These are phyloP conservation scores for Lactuca saligna DNA, from an alignment of 129 eudicot species.

Conservation along the genomic window DNA sequence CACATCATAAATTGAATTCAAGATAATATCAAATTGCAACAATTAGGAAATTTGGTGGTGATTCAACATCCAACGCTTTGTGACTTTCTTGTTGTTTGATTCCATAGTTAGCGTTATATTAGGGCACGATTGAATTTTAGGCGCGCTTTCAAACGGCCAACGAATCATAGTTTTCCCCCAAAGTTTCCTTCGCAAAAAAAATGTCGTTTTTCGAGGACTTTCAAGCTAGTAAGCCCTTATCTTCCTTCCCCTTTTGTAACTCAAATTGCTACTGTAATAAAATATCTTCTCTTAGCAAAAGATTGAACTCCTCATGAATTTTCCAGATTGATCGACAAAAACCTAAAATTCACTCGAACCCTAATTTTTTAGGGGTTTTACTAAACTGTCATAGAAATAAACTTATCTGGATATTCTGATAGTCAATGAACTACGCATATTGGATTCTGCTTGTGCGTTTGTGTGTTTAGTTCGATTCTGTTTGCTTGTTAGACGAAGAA, in stretches of 20 bases:
- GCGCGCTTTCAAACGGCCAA: slow-evolving; percentile 25
- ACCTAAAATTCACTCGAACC: slow-evolving; percentile 15
- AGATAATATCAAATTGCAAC: background rate
- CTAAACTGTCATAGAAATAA: background rate
- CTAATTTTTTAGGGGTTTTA: slow-evolving; percentile 27
- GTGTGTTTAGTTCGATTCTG: background rate
- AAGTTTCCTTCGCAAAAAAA: background rate
- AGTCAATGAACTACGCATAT: background rate
- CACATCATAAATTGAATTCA: background rate
- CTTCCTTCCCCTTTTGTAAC: background rate
- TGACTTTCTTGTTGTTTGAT: background rate
- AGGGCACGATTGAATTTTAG: slow-evolving; percentile 16
- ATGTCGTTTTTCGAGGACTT: slow-evolving; percentile 85
- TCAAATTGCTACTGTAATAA: background rate
- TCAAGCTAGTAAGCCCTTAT: slow-evolving; percentile 64
- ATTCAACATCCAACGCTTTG: background rate
- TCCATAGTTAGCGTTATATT: slow-evolving; percentile 4
- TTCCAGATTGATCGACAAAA: slow-evolving; percentile 16
- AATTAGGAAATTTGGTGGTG: background rate
- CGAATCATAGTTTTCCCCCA: slow-evolving; percentile 20
- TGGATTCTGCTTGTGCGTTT: background rate
- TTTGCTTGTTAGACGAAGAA: too few species aligned
- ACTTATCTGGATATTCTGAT: background rate
- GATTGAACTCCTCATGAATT: background rate
- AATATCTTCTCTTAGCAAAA: background rate